Percentiles rank a stretch among this genome's conserved stretches.
Evolutionary conservation across 495 filamentous ascomycete genomes (phyloP).

Genomic region (Aspergillus steynii): DNA sequence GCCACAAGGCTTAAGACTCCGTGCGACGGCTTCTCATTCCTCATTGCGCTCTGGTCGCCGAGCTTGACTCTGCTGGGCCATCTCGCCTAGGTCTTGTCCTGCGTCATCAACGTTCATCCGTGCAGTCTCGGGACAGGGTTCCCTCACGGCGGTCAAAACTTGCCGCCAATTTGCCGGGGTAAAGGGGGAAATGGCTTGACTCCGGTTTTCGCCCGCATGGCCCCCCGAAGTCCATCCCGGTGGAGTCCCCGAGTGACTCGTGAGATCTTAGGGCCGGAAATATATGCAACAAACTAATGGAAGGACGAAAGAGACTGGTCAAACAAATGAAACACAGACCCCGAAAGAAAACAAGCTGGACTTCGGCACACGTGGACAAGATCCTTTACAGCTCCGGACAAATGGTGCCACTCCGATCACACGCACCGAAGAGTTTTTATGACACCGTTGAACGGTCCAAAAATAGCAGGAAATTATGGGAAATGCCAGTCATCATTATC

Average conservation of each 20-base stretch:
- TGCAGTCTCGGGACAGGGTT: background rate
- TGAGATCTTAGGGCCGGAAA: background rate
- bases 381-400: background rate
- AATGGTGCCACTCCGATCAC: background rate
- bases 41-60: background rate
- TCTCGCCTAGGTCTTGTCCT: background rate
- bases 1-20: background rate
- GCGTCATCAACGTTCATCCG: background rate
- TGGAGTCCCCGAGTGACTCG: background rate
- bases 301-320: background rate
- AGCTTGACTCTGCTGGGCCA: background rate
- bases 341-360: too few relatives aligned
- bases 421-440: background rate
- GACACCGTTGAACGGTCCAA: background rate
- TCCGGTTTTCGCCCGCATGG: background rate
- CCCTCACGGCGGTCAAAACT: background rate
- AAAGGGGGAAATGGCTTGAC: background rate
- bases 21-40: background rate
- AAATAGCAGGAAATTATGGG: background rate
- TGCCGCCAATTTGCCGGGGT: background rate
- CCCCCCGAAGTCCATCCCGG: background rate
- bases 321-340: background rate
- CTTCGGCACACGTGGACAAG: background rate
- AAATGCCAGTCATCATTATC: constrained; percentile 4
- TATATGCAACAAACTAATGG: background rate